These are phyloP conservation scores for Beauveria brongniartii DNA, from an alignment of 2,329 filamentous ascomycete genomes.

Conservation along the genomic window DNA sequence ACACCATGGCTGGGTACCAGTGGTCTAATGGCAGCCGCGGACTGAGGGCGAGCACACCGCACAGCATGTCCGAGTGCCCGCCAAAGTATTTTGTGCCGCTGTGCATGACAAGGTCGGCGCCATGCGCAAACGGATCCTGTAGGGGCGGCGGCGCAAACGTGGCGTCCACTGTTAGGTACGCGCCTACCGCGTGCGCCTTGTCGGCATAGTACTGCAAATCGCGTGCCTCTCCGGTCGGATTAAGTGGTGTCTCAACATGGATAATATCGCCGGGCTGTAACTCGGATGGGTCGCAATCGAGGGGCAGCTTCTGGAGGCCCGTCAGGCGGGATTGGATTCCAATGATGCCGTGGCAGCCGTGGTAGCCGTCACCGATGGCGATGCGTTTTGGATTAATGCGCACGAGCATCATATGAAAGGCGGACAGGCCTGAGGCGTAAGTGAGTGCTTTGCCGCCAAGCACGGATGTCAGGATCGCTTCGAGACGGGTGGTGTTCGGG, in stretches of 20 bases:
- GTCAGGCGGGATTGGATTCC: slow-evolving; percentile 65
- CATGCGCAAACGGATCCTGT: slow-evolving; percentile 73
- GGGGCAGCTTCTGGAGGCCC: slow-evolving; percentile 61
- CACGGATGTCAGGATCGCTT: slow-evolving; percentile 69
- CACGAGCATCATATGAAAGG: slow-evolving; percentile 83
- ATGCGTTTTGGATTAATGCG: slow-evolving; percentile 75
- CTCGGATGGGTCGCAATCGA: slow-evolving; percentile 58
- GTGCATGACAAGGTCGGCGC: slow-evolving; percentile 85
- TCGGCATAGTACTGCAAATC: slow-evolving; percentile 64
- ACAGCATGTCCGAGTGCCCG: slow-evolving; percentile 89
- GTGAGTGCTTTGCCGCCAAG: slow-evolving; percentile 63
- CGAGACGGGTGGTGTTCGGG: slow-evolving; percentile 77
- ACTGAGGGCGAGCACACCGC: slow-evolving; percentile 67
- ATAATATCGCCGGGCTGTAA: slow-evolving; percentile 74
- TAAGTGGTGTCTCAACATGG: slow-evolving; percentile 88
- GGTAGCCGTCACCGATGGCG: slow-evolving; percentile 79
- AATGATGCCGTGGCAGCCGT: slow-evolving; percentile 87
- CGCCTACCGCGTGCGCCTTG: slow-evolving; percentile 63
- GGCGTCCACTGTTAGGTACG: slow-evolving; percentile 74
- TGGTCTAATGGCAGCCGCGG: slow-evolving; percentile 32
- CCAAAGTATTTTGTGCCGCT: slow-evolving; percentile 94
- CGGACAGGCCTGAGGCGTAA: slow-evolving; percentile 78
- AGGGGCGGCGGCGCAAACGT: slow-evolving; percentile 90
- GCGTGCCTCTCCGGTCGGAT: slow-evolving; percentile 77
- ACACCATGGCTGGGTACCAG: slow-evolving; percentile 53